Evolutionary conservation across 768 basidiomycete species (phyloP).

Genomic region (Suillus lakei): DNA sequence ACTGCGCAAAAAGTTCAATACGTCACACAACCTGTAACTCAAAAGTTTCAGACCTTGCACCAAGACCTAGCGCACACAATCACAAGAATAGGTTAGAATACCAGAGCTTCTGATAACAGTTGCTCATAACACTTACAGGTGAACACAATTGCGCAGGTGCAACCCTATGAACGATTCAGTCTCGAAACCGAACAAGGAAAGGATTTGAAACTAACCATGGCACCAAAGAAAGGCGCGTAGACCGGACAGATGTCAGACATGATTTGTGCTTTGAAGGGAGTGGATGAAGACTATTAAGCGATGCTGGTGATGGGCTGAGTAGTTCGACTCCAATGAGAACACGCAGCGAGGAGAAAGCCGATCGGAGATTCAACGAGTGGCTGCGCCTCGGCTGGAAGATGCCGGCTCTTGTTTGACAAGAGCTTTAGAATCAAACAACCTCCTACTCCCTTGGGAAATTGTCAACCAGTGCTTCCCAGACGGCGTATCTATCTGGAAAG

Average conservation of each 20-base stretch:
- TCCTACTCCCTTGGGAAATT: conserved; percentile 14
- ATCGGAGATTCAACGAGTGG: conserved; percentile 28
- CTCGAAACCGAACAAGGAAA: not conserved
- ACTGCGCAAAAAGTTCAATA: conserved; percentile 44
- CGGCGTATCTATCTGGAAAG: not conserved
- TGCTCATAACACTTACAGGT: conserved; percentile 69
- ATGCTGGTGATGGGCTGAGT: not conserved
- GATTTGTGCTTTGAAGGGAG: conserved; percentile 11
- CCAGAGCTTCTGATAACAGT: not conserved
- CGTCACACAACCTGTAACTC: not conserved
- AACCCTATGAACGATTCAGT: conserved; percentile 63
- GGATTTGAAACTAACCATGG: conserved; percentile 67
- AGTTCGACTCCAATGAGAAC: conserved; percentile 13
- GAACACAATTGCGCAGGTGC: conserved; percentile 96
- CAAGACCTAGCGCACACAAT: conserved; percentile 60
- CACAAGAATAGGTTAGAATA: conserved; percentile 6
- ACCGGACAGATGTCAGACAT: conserved; percentile 90
- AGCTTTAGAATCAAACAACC: conserved; percentile 37
- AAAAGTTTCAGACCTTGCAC: conserved; percentile 67
- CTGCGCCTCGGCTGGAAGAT: conserved; percentile 1
- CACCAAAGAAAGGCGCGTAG: conserved; percentile 98
- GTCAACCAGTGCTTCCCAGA: not conserved
- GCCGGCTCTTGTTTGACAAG: conserved; percentile 29
- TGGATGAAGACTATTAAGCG: conserved; percentile 6
- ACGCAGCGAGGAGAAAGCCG: conserved; percentile 24